Conservation (phyloP, 2,329 filamentous ascomycete genomes). For the Monosporascus sp. region DNA sequence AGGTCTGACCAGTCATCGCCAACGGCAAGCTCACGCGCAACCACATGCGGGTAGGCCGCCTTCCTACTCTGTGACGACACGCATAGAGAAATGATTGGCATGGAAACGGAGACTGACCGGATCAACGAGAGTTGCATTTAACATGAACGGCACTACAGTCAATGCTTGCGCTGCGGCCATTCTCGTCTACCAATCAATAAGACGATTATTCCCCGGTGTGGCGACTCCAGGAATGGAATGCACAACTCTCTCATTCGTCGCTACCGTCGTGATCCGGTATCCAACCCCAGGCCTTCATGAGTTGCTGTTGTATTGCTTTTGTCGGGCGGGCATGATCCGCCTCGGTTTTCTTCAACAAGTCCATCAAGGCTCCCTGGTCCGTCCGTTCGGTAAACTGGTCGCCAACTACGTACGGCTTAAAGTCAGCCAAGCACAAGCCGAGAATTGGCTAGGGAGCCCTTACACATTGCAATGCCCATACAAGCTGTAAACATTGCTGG, state of each 20-base stretch:
- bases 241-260: neutral
- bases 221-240: neutral
- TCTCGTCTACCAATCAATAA: too few species aligned
- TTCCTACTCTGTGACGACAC: too few species aligned
- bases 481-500: constrained; percentile 53
- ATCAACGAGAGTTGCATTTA: too few species aligned
- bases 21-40: too few species aligned
- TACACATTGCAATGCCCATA: constrained; percentile 51
- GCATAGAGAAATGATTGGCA: too few species aligned
- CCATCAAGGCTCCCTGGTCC: constrained; percentile 45
- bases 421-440: constrained; percentile 4
- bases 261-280: constrained; percentile 16
- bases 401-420: constrained; percentile 29
- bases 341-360: constrained; percentile 43
- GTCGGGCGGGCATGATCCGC: constrained; percentile 50
- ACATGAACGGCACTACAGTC: too few species aligned
- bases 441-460: constrained; percentile 3
- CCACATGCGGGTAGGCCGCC: too few species aligned
- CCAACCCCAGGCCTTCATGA: constrained; percentile 49
- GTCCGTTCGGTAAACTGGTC: constrained; percentile 41
- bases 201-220: too few species aligned
- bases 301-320: constrained; percentile 38
- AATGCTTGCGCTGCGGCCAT: too few species aligned
- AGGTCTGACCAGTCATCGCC: neutral
- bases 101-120: too few species aligned